Evolutionary conservation across 176 grass and related monocot genomes (phyloP).

Genomic region (Oryza coarctata): DNA sequence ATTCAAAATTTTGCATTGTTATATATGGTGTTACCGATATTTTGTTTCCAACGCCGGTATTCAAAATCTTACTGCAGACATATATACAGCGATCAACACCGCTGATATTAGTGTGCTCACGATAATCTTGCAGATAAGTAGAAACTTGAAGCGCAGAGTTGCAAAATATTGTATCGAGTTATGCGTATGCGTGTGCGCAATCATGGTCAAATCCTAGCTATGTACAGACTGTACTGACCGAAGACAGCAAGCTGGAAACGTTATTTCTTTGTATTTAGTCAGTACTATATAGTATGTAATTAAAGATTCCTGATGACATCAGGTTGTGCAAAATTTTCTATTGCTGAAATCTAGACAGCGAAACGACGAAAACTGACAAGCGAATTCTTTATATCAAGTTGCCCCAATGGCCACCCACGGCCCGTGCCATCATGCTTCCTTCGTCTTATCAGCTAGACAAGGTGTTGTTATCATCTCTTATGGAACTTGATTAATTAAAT

Average conservation of each 20-base stretch:
- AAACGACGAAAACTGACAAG: background rate
- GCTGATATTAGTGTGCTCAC: background rate
- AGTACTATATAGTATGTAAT: background rate
- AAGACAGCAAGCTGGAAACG: background rate
- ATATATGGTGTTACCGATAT: no score
- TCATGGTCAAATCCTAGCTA: background rate
- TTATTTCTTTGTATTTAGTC: background rate
- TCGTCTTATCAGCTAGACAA: background rate
- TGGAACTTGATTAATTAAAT: background rate
- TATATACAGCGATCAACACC: no score
- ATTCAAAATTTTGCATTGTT: no score
- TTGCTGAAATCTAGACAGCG: background rate
- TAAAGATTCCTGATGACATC: background rate
- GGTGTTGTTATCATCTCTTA: background rate
- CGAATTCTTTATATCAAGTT: slow-evolving; percentile 9
- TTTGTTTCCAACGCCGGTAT: no score
- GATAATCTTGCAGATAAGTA: background rate
- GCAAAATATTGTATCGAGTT: no score
- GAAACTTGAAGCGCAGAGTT: background rate
- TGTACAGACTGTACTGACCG: background rate
- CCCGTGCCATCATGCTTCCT: background rate
- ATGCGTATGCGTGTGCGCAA: no score
- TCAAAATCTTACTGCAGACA: no score
- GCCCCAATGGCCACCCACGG: background rate
- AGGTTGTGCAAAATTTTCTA: background rate